phyloP scores from a whole-genome alignment of 805 yeast species.

The Candida coquimbonensis region DNA sequence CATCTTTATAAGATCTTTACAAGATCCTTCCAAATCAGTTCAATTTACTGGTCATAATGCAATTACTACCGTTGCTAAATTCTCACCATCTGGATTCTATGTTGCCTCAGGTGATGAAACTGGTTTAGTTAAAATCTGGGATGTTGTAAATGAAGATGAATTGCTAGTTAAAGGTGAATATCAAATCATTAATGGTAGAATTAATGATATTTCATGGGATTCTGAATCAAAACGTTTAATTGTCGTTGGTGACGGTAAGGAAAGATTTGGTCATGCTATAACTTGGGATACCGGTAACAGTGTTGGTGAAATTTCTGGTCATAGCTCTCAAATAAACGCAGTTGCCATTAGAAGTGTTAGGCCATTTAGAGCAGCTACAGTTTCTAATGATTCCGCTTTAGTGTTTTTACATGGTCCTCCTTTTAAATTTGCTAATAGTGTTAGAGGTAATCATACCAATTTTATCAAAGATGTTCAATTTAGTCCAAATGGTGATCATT shows the following conservation, averaged over 20 bases:
- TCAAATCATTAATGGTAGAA: slow-evolving; percentile 70
- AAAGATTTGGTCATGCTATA: slow-evolving; percentile 85
- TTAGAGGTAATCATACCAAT: slow-evolving; percentile 68
- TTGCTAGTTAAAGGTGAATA: slow-evolving; percentile 71
- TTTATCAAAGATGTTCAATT: slow-evolving; percentile 76
- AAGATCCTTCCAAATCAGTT: slow-evolving; percentile 11
- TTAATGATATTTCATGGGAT: slow-evolving; percentile 88
- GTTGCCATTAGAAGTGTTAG: slow-evolving; percentile 75
- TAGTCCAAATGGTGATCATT: slow-evolving; percentile 70
- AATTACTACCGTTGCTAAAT: slow-evolving; percentile 74
- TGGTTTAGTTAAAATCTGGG: slow-evolving; percentile 92
- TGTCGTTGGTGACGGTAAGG: slow-evolving; percentile 94
- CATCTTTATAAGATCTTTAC: slow-evolving; percentile 53
- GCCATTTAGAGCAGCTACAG: slow-evolving; percentile 92
- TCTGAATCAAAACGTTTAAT: slow-evolving; percentile 77
- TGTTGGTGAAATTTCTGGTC: slow-evolving; percentile 95
- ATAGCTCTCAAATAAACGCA: slow-evolving; percentile 74
- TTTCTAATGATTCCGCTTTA: slow-evolving; percentile 78
- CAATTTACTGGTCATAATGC: slow-evolving; percentile 71
- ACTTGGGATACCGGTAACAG: slow-evolving; percentile 94
- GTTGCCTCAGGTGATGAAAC: slow-evolving; percentile 87
- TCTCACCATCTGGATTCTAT: slow-evolving; percentile 86
- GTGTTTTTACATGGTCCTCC: slow-evolving; percentile 93
- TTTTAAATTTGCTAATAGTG: slow-evolving; percentile 71
- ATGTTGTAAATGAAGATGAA: slow-evolving; percentile 43